Evolutionary conservation across 2,329 filamentous ascomycete species (phyloP).

Genomic region (Cladosporium sp.): DNA sequence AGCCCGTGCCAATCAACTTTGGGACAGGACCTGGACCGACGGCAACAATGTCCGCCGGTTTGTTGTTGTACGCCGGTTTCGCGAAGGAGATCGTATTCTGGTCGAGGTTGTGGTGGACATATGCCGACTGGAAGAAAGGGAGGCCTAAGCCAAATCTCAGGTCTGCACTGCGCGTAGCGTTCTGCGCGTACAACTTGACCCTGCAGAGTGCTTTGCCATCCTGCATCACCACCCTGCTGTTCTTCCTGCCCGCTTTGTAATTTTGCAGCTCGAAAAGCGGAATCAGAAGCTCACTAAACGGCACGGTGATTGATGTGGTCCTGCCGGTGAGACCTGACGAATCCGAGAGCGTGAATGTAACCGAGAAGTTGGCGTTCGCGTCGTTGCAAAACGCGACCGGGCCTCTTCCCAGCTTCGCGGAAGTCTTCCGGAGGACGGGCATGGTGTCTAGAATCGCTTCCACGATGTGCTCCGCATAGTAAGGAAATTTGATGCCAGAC

Average conservation of each 20-base stretch:
- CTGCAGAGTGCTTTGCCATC: neutral
- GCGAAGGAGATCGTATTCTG: conserved; percentile 2
- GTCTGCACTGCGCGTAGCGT: too few species aligned
- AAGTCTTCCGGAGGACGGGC: neutral
- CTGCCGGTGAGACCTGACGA: neutral
- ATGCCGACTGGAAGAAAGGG: neutral
- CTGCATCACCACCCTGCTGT: neutral
- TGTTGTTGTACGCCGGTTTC: neutral
- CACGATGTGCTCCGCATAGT: neutral
- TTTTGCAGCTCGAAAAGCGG: neutral
- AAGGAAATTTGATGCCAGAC: neutral
- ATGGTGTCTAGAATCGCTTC: neutral
- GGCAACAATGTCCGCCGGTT: neutral
- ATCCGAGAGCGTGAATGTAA: neutral
- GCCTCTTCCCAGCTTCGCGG: neutral
- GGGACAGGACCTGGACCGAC: neutral
- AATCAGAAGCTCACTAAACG: neutral
- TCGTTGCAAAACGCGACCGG: neutral
- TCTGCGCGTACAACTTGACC: neutral
- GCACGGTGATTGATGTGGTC: neutral
- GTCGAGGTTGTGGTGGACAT: neutral
- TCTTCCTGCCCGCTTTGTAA: neutral
- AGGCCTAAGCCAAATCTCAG: neutral
- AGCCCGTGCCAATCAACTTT: neutral
- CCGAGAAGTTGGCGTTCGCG: neutral